Percentiles rank a stretch among this genome's conserved stretches.
Conservation (phyloP, 2,329 filamentous ascomycete species). For the Penicillium sp. region DNA sequence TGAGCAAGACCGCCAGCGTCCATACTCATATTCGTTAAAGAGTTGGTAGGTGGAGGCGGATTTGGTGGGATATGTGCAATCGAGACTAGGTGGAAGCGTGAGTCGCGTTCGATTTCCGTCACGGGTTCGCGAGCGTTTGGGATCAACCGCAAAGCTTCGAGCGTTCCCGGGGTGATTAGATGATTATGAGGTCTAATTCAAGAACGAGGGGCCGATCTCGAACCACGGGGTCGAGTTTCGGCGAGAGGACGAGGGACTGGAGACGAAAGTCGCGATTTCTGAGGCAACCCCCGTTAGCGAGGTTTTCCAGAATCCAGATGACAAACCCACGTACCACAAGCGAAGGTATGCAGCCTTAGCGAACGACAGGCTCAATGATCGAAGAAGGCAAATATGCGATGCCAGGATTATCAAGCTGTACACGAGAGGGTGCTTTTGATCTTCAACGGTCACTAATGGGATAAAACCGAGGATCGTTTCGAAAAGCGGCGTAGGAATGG, state of each 20-base stretch:
- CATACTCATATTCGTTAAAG: conserved; percentile 50
- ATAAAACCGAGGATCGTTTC: conserved; percentile 11
- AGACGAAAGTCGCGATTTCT: conserved; percentile 13
- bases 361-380: conserved; percentile 26
- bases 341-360: conserved; percentile 19
- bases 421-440: conserved; percentile 9
- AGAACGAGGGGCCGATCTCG: conserved; percentile 10
- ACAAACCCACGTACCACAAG: conserved; percentile 19
- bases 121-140: conserved; percentile 20
- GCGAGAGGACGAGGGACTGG: conserved; percentile 5
- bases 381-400: conserved; percentile 7
- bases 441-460: conserved; percentile 3
- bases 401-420: conserved; percentile 21
- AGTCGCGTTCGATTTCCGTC: conserved; percentile 14
- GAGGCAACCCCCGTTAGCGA: conserved; percentile 1
- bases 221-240: neutral
- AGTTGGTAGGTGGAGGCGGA: conserved; percentile 21
- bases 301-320: neutral
- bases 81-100: conserved; percentile 3
- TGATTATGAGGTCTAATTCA: conserved; percentile 30
- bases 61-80: conserved; percentile 33
- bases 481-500: conserved; percentile 2
- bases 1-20: conserved; percentile 99
- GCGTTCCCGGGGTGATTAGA: conserved; percentile 28
- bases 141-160: conserved; percentile 30